phyloP scores from a whole-genome alignment of 163 green algal species.

The Smithsoniella earleae region DNA sequence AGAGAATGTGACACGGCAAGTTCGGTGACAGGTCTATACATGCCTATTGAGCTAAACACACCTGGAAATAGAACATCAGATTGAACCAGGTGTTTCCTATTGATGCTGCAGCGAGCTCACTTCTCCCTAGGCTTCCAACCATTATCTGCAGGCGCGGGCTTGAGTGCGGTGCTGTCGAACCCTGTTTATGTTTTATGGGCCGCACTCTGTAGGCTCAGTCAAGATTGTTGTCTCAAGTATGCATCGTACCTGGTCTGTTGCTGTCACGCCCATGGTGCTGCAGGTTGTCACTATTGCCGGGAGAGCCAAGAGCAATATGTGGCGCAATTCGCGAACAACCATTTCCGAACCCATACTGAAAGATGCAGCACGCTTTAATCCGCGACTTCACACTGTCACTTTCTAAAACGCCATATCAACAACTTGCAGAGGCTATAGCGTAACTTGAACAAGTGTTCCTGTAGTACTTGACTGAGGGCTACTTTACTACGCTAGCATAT shows the following conservation, averaged over 20 bases:
- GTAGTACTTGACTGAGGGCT: too few species aligned
- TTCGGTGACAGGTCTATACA: not conserved
- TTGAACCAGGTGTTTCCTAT: conserved; percentile 49
- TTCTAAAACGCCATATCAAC: too few species aligned
- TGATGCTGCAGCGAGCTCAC: conserved; percentile 45
- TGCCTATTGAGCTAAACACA: not conserved
- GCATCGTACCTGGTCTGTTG: conserved; percentile 9
- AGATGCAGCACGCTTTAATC: too few species aligned
- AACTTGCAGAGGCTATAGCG: too few species aligned
- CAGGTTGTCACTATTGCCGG: conserved; percentile 22
- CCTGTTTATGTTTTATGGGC: not conserved
- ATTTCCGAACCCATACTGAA: too few species aligned
- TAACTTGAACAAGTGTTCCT: too few species aligned
- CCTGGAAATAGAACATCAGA: conserved; percentile 38
- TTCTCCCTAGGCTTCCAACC: conserved; percentile 45
- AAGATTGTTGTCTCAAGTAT: not conserved
- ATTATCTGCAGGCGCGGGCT: conserved; percentile 36
- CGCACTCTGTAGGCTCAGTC: not conserved
- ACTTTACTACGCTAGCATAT: too few species aligned
- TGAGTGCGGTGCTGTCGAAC: not conserved
- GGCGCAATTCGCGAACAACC: not conserved
- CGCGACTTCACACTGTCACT: too few species aligned
- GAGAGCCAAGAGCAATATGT: not conserved
- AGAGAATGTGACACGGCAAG: not conserved
- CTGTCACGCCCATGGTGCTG: conserved; percentile 22